A percentile compares a stretch with the other conserved stretches of the same genome.
These are phyloP conservation scores for Gentiana straminea DNA, from an alignment of 257 asterid species.

Conservation along the genomic window DNA sequence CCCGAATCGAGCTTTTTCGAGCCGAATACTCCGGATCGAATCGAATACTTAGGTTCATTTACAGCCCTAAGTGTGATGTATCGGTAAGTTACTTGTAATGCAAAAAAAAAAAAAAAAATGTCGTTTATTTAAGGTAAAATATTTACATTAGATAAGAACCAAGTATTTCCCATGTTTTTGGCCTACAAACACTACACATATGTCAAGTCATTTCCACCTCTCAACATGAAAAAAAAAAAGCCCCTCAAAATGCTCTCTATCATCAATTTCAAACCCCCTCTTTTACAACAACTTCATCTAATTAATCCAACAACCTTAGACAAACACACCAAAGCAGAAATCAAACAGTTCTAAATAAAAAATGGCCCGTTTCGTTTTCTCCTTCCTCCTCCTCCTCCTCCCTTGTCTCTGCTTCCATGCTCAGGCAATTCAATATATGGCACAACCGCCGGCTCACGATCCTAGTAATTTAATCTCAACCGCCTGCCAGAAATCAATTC, in stretches of 20 bases:
- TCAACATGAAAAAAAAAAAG: too few species aligned
- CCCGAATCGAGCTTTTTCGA: too few species aligned
- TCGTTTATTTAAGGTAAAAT: too few species aligned
- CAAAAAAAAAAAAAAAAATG: too few species aligned
- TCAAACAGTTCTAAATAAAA: neutral
- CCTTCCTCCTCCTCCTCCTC: constrained; percentile 6
- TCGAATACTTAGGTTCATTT: too few species aligned
- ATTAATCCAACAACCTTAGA: neutral
- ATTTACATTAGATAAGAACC: too few species aligned
- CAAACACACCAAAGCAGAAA: neutral
- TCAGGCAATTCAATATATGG: neutral
- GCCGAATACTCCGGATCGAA: too few species aligned
- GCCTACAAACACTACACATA: too few species aligned
- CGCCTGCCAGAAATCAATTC: constrained; percentile 10
- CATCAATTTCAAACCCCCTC: neutral
- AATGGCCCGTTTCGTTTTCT: constrained; percentile 4
- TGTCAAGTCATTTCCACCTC: too few species aligned
- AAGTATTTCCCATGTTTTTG: too few species aligned
- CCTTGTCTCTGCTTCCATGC: constrained; percentile 1
- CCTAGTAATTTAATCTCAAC: neutral
- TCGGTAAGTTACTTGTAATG: too few species aligned
- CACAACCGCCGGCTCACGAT: neutral
- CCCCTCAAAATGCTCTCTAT: neutral
- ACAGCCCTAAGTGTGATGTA: too few species aligned
- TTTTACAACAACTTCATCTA: neutral